Percentiles rank a stretch among this genome's conserved stretches.
These are phyloP conservation scores for Acanthamoeba quina DNA, from an alignment of 208 protist species.

Conservation along the genomic window DNA sequence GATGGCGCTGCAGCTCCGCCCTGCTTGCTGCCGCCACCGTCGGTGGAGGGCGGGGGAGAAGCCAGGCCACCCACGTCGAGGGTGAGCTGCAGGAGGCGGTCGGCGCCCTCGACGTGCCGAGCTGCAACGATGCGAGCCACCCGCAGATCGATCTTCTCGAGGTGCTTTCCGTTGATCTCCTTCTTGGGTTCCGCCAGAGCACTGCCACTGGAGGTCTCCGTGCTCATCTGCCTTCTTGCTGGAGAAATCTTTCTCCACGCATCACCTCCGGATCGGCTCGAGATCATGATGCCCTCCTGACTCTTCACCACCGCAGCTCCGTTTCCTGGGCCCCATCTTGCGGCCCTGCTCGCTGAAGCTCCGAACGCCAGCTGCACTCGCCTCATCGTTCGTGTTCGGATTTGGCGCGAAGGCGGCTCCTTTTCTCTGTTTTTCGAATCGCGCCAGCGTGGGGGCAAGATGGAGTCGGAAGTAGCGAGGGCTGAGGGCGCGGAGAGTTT, in stretches of 20 bases:
- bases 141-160: slow-evolving; percentile 51
- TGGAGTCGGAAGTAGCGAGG: neutral
- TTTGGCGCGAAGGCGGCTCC: neutral
- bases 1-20: neutral
- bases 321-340: no score
- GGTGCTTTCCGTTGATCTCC: slow-evolving; percentile 27
- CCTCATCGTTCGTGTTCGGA: no score
- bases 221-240: neutral
- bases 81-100: slow-evolving; percentile 21
- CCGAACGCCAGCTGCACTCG: no score
- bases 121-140: slow-evolving; percentile 20
- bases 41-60: slow-evolving; percentile 10
- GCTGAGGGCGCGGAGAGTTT: neutral
- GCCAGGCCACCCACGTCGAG: slow-evolving; percentile 50
- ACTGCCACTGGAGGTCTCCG: neutral
- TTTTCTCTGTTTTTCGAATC: neutral
- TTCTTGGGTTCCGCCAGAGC: slow-evolving; percentile 16
- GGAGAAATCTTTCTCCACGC: no score
- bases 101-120: neutral
- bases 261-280: no score
- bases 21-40: slow-evolving; percentile 14
- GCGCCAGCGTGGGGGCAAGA: neutral
- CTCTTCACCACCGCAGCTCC: no score
- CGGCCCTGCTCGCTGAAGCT: no score
- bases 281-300: no score